Evolutionary conservation across 2,329 filamentous ascomycete species (phyloP).

Genomic region (Microdochium nivale): DNA sequence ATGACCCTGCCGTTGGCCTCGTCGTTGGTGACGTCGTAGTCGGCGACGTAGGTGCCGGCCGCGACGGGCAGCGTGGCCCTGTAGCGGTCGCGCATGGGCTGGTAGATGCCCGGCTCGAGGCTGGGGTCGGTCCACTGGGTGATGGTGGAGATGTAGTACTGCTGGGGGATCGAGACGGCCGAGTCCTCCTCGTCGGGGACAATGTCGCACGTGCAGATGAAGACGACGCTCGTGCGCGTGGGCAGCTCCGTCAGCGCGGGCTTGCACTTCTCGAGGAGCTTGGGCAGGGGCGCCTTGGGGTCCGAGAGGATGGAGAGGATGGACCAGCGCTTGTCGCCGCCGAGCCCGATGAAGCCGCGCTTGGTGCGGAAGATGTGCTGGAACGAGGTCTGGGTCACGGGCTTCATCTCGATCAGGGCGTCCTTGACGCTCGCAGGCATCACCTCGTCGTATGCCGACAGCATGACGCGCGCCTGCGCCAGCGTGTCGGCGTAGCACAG

Average conservation of each 20-base stretch:
- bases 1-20: background rate
- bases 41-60: background rate
- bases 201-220: slow-evolving; percentile 1
- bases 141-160: slow-evolving; percentile 2
- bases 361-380: background rate
- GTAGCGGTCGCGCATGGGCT: background rate
- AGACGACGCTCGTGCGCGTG: background rate
- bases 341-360: background rate
- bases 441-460: background rate
- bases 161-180: background rate
- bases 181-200: background rate
- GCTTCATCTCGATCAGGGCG: background rate
- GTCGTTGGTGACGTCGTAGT: background rate
- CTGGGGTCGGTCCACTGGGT: slow-evolving; percentile 1
- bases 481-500: slow-evolving; percentile 1
- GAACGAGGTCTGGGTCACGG: background rate
- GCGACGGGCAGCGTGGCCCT: background rate
- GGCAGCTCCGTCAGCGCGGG: slow-evolving; percentile 1
- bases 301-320: slow-evolving; percentile 1
- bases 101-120: background rate
- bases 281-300: background rate
- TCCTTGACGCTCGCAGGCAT: background rate
- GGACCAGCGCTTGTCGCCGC: background rate
- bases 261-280: slow-evolving; percentile 1
- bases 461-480: background rate